Base-by-base conservation (phyloP, 257 asterid genomes). In the Solanum corneliomulleri region DNA sequence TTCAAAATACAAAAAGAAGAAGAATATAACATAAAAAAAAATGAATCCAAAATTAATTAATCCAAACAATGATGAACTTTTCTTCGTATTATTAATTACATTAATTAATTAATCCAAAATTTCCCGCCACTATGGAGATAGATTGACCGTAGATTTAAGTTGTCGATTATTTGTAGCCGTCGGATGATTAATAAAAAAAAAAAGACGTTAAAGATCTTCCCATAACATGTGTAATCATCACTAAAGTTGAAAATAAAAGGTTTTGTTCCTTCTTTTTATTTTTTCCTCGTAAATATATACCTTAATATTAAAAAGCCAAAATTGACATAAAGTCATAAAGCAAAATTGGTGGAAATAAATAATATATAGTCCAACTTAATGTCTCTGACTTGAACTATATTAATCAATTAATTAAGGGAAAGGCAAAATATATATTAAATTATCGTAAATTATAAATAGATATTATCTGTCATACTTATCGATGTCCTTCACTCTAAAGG, bases 71-170 rank as follows among this genome's bases (percentile, higher is more conserved):
- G 20, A 56, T 58, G 27, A 58, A 58, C 27, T 58, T 58, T 9
- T 58, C 66, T 20, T 7, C 8, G 66, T 58, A 58, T 58, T 66
- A 66, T 12, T 66, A 66, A 66, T 68, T n/a, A 64, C 18, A 29
- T 14, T 68, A 68, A 69, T 69, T 70, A 7, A 56, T 83, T 37
- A 6, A 16, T 33, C 11, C 14, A 11, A 11, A 37, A 33, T 78
- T 86, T 90, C 93, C 95, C 92, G 94, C 95, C 94, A 92, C 56
- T 82, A 77, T 11, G 0, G 66, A 86, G 88, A 49, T 13, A 6
- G 27, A 9, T 29, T 42, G 64, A 83, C 89, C 94, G 91, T 92
- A 16, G 90, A 93, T 91, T 83, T 14, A 21, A 16, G 29, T 14
- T 15, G 52, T 11, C 10, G 12, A 9, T 15, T 12, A 42, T n/a